phyloP scores from a whole-genome alignment of 345 rosid genomes.

The Aethionema arabicum region DNA sequence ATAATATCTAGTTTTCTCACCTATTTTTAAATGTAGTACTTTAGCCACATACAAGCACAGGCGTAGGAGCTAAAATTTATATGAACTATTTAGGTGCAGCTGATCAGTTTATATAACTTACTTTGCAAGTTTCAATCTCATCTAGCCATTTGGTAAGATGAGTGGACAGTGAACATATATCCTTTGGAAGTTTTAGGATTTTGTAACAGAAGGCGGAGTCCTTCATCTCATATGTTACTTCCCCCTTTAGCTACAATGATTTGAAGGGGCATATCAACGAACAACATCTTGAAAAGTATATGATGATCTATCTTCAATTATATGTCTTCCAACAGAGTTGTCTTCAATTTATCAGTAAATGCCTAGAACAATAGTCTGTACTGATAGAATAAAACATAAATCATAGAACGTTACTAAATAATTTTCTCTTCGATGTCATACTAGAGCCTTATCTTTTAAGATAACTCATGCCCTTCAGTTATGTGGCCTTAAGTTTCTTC shows the following conservation, averaged over 20 bases:
- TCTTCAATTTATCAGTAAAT: constrained; percentile 1
- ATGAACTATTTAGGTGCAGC: constrained; percentile 24
- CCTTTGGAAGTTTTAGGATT: constrained; percentile 53
- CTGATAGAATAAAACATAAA: constrained; percentile 9
- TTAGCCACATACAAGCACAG: constrained; percentile 14
- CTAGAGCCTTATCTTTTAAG: constrained; percentile 12
- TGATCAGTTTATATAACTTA: constrained; percentile 33
- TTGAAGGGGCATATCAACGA: constrained; percentile 26
- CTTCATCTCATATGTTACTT: constrained; percentile 77
- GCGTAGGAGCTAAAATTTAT: background rate
- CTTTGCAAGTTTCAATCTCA: constrained; percentile 79
- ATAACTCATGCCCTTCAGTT: background rate
- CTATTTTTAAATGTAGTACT: constrained; percentile 27
- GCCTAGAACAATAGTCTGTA: constrained; percentile 17
- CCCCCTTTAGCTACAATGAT: constrained; percentile 64
- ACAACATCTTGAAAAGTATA: background rate
- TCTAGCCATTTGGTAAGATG: constrained; percentile 75
- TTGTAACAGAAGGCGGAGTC: constrained; percentile 80
- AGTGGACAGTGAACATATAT: constrained; percentile 59
- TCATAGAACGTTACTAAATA: background rate
- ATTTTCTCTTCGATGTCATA: constrained; percentile 5
- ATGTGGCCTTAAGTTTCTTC: constrained; percentile 13
- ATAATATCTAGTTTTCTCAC: constrained; percentile 41
- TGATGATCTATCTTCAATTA: constrained; percentile 8
- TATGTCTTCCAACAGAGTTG: constrained; percentile 6